Conservation (phyloP, 805 yeast species). For the Wickerhamiella alocasiicola region DNA sequence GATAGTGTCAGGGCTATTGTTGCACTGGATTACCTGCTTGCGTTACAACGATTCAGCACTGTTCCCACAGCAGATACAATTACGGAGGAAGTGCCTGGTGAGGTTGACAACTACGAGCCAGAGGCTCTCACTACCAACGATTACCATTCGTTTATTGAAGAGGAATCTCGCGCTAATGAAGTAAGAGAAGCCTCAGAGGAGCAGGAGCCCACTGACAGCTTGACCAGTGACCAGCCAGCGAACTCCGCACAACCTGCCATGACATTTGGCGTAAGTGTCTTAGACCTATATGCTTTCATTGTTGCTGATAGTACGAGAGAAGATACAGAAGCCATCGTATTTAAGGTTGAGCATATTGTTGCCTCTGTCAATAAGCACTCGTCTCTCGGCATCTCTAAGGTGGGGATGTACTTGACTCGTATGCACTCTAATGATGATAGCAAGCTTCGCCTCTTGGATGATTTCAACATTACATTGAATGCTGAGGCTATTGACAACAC, state of each 20-base stretch:
- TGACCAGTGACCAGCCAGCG: neutral
- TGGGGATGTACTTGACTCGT: conserved; percentile 73
- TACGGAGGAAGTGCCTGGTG: neutral
- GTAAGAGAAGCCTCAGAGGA: too few relatives aligned
- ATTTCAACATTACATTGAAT: conserved; percentile 67
- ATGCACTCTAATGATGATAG: conserved; percentile 58
- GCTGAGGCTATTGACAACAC: conserved; percentile 62
- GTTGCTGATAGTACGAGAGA: conserved; percentile 63
- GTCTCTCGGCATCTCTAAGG: conserved; percentile 56
- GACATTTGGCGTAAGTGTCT: conserved; percentile 43
- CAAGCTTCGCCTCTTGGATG: conserved; percentile 69
- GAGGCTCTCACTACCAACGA: conserved; percentile 8
- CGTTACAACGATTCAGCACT: conserved; percentile 53
- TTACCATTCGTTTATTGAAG: neutral
- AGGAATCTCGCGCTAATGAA: neutral
- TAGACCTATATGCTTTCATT: conserved; percentile 63
- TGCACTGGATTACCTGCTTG: conserved; percentile 77
- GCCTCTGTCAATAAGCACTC: conserved; percentile 55
- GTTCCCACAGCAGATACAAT: conserved; percentile 27
- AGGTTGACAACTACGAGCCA: conserved; percentile 13
- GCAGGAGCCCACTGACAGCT: neutral
- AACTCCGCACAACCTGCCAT: conserved; percentile 14
- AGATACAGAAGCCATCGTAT: conserved; percentile 78
- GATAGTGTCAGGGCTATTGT: conserved; percentile 72
- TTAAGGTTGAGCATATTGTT: conserved; percentile 69